Evolutionary conservation across 805 yeast genomes (phyloP), one percentile per base, ranked within the genome.

Genomic region (Candida railenensis): DNA sequence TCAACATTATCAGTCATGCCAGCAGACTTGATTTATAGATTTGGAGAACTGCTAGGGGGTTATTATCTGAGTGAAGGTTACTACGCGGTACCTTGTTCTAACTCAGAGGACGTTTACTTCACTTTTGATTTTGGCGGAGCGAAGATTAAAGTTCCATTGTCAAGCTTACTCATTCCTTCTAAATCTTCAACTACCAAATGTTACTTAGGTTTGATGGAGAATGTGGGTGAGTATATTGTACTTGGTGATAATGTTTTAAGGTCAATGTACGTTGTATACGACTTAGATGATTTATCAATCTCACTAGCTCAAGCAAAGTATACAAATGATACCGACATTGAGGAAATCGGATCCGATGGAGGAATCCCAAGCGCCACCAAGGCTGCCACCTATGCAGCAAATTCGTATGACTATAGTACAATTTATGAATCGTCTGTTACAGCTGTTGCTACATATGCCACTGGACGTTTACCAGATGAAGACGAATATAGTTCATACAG

Each of bases 241-340:
- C 67, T 87, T 34, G 94, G 94, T 12, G 90, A 85, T 58, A 74
- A 78, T 39, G 77, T 86, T 57, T 64, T 87, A 52, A 71, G 87
- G 44, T 73, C 78, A 46, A 82, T 83, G 2, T 85, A 83, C 59
- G 73, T 81, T 22, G 87, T 83, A n/a, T 83, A 77, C 62, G 85
- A 86, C 60, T 63, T 83, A 44, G 87, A 81, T 25, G 76, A 75
- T 56, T 65, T 63, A 41, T 73, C 80, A 55, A 66, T 85, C 36
- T 80, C 87, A 3, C 53, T 85, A 57, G 87, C 71, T 7, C 69
- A 57, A 42, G 65, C 49, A 22, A 53, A 51, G 16, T 59, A 62
- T 44, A 54, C 68, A 28, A 43, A 52, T 44, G 59, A 61, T 14
- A 67, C 67, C 47, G 61, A 78, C 45, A 71, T 82, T 40, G 80